These are phyloP conservation scores for Eucalyptus tenuipes DNA, from an alignment of 345 rosid species.

Conservation along the genomic window DNA sequence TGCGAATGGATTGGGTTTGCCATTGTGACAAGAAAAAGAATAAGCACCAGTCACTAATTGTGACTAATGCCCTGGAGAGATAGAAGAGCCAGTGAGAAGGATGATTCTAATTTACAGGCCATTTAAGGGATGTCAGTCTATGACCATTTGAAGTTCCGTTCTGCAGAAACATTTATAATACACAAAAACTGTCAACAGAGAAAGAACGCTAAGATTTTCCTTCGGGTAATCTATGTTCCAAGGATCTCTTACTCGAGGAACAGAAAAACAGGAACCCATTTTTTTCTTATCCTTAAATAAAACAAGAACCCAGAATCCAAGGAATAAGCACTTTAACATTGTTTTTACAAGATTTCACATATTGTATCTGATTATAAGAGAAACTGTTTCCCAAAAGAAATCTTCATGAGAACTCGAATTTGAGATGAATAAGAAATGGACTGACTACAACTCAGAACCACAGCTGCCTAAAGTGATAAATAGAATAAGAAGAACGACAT, in stretches of 20 bases:
- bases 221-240: neutral
- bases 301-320: neutral
- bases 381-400: neutral
- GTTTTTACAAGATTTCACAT: neutral
- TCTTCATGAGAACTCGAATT: neutral
- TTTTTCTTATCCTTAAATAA: neutral
- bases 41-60: neutral
- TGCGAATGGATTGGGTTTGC: neutral
- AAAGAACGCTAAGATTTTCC: neutral
- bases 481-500: neutral
- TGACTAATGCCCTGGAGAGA: neutral
- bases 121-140: neutral
- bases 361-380: neutral
- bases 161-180: neutral
- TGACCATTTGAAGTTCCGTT: neutral
- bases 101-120: neutral
- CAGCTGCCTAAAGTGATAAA: neutral
- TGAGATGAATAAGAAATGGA: neutral
- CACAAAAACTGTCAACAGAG: neutral
- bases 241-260: neutral
- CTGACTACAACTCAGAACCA: neutral
- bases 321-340: neutral
- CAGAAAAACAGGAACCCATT: neutral
- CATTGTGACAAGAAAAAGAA: neutral
- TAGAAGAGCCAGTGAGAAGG: neutral